These are phyloP conservation scores for Hirschioporus abietinus DNA, from an alignment of 768 basidiomycete species.

Conservation along the genomic window DNA sequence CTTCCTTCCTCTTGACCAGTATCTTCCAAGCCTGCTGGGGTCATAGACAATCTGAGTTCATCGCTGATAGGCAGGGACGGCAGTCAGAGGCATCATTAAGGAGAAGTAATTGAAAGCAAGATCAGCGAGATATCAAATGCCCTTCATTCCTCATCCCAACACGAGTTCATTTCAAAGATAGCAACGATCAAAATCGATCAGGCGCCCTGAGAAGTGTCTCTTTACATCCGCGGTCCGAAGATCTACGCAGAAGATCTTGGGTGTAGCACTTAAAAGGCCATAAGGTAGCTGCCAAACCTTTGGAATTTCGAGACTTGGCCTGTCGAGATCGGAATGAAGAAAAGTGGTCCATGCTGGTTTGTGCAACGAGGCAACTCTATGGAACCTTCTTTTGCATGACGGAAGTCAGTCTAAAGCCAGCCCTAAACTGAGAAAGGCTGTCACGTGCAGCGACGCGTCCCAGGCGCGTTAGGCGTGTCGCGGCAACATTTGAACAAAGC, in stretches of 20 bases:
- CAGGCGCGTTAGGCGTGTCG: neutral
- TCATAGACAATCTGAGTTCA: too few species aligned
- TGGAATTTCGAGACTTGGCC: neutral
- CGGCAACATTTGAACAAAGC: too few species aligned
- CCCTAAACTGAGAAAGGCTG: neutral
- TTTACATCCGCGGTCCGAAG: neutral
- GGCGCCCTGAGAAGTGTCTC: neutral
- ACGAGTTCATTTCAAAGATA: constrained; percentile 1
- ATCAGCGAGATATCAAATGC: neutral
- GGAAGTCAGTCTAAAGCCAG: too few species aligned
- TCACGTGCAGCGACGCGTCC: neutral
- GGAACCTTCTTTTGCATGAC: too few species aligned
- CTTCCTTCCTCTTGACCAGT: neutral
- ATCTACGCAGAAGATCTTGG: neutral
- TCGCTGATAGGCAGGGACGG: too few species aligned
- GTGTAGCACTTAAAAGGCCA: neutral
- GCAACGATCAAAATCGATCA: neutral
- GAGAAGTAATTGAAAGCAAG: neutral
- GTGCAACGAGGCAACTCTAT: neutral
- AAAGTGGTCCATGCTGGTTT: neutral
- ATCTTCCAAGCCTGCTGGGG: too few species aligned
- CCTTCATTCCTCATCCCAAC: neutral
- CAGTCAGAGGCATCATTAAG: neutral
- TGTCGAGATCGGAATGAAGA: neutral
- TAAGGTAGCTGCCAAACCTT: neutral